Evolutionary conservation across 2,329 filamentous ascomycete genomes (phyloP), one percentile per base, ranked within the genome.

Genomic region (Trichoderma simmonsii): DNA sequence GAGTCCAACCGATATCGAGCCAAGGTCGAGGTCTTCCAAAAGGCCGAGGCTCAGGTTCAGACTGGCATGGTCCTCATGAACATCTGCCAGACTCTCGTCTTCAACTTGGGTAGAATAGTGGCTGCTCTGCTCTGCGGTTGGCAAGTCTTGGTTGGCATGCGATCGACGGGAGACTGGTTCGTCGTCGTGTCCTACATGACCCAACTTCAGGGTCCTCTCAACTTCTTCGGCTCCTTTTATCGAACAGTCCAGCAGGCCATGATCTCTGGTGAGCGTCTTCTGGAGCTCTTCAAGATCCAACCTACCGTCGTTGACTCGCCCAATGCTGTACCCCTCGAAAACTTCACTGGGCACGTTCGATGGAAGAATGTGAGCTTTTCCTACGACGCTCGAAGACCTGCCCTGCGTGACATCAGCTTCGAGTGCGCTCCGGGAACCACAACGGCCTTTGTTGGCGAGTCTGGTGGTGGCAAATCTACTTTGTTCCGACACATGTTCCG

Each of bases 271-370:
- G 96, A 99, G 85, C 91, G 96, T 21, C 91, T 99, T 80, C 84
- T 99, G 70, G 96, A 98, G 81, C 86, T 99, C 21, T 98, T 99
- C 88, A 97, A 97, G 81, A 96, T 98, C 78, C 90, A 94, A 77
- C 95, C 96, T 0, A 97, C 94, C 0, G 95, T 99, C 32, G 86
- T 95, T 8, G 96, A 99, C 80, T 87, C 86, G 18, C 89, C 91
- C 0, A 85, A 87, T 69, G 93, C 92, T 1, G 82, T 84, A 61
- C 84, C 87, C 0, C 82, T 98, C 73, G 82, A 85, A 24, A 83
- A 86, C 4, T 98, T 95, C 81, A 85, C 89, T 72, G 96, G 96
- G 15, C 91, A 93, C 74, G 93, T 99, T 73, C 88, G 88, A 24
- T 99, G 97, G 86, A 91, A 94, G 73, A 90, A 96, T 77, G 95